Evolutionary conservation across 345 rosid genomes (phyloP).

Genomic region (Lepidium aucheri): DNA sequence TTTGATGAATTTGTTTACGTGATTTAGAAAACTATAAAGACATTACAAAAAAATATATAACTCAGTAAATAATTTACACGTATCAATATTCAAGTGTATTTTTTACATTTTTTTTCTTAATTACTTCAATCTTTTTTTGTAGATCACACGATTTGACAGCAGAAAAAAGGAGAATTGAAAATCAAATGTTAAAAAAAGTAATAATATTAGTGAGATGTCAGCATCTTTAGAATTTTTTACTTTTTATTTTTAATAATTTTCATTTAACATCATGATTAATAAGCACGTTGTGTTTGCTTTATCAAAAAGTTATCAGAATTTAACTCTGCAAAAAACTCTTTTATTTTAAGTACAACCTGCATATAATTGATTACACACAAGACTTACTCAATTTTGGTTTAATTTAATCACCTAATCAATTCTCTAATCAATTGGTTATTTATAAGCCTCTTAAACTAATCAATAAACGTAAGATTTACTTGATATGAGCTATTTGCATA

Average conservation of each 20-base stretch:
- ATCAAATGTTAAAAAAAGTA: constrained; percentile 22
- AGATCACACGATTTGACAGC: constrained; percentile 17
- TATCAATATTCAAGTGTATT: neutral
- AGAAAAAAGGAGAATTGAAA: constrained; percentile 18
- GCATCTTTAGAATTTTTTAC: neutral
- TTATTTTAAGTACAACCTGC: constrained; percentile 22
- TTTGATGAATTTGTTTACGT: neutral
- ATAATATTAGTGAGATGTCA: constrained; percentile 7
- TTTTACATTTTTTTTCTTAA: constrained; percentile 1
- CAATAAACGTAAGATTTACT: neutral
- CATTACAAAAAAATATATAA: neutral
- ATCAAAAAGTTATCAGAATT: constrained; percentile 26
- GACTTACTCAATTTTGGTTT: neutral
- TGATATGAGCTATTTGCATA: neutral
- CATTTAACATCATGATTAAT: constrained; percentile 31
- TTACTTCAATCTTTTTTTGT: neutral
- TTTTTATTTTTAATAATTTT: neutral
- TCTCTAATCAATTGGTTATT: constrained; percentile 8
- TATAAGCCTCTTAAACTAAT: neutral
- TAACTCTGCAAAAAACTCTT: constrained; percentile 9
- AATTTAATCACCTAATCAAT: neutral
- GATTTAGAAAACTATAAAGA: neutral
- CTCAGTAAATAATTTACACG: neutral
- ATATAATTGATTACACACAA: constrained; percentile 14
- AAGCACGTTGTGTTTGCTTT: constrained; percentile 48